phyloP scores from a whole-genome alignment of 2,329 filamentous ascomycete genomes.

The Fusarium sp. region DNA sequence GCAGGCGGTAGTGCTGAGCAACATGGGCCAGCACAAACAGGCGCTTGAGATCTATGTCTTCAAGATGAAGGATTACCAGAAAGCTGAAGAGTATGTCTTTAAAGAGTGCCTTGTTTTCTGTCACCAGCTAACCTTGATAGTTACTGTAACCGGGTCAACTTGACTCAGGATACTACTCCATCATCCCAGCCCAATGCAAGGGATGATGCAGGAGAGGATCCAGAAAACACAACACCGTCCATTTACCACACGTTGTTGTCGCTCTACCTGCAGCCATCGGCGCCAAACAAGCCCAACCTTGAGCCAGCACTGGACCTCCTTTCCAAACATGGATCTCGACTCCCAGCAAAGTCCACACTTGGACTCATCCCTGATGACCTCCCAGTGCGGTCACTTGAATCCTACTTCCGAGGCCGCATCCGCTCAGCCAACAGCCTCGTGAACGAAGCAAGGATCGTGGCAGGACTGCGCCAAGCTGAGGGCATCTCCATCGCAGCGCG shows the following conservation, averaged over 20 bases:
- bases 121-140: constrained; percentile 53
- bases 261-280: constrained; percentile 83
- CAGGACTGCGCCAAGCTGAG: constrained; percentile 77
- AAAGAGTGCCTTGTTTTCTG: background rate
- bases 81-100: constrained; percentile 83
- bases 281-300: constrained; percentile 74
- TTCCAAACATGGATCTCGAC: constrained; percentile 88
- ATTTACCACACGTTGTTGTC: constrained; percentile 93
- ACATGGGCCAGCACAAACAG: constrained; percentile 95
- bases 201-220: constrained; percentile 46
- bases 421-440: constrained; percentile 82
- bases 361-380: constrained; percentile 83
- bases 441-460: constrained; percentile 80
- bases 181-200: constrained; percentile 48
- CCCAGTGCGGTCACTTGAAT: constrained; percentile 79
- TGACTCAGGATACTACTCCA: constrained; percentile 59
- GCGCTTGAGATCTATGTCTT: constrained; percentile 98
- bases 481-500: constrained; percentile 78
- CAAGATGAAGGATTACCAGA: constrained; percentile 83
- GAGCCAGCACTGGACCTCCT: constrained; percentile 83
- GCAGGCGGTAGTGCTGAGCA: constrained; percentile 87
- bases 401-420: constrained; percentile 92
- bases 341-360: constrained; percentile 86
- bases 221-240: constrained; percentile 68
- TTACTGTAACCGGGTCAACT: constrained; percentile 88